phyloP scores from a whole-genome alignment of 108 stramenopile species.

The Nitzschia palea region DNA sequence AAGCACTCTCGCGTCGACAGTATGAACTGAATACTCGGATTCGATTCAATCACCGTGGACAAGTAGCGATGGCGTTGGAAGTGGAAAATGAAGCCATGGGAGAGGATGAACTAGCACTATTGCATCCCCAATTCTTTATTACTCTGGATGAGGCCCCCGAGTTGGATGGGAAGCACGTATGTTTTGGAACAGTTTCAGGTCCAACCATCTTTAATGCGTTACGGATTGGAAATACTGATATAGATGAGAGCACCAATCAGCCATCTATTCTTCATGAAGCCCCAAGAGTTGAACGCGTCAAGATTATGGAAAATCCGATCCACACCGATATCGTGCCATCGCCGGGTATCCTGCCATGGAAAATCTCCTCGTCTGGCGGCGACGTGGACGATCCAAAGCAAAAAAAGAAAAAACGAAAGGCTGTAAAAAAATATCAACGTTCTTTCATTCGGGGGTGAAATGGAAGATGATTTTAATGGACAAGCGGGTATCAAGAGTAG shows the following conservation, averaged over 20 bases:
- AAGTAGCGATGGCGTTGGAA: constrained; percentile 90
- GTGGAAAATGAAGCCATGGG: constrained; percentile 25
- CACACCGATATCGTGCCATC: constrained; percentile 76
- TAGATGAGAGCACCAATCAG: constrained; percentile 54
- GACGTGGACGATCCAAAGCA: constrained; percentile 14
- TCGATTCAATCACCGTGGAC: constrained; percentile 92
- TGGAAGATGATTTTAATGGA: constrained; percentile 53
- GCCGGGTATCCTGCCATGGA: constrained; percentile 56
- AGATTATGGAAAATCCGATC: constrained; percentile 87
- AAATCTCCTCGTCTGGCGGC: not conserved
- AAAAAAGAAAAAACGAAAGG: constrained; percentile 61
- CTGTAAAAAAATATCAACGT: constrained; percentile 82
- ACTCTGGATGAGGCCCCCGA: constrained; percentile 89
- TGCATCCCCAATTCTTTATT: constrained; percentile 95
- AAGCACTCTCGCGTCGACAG: constrained; percentile 58
- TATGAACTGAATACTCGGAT: constrained; percentile 88
- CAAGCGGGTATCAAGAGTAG: constrained; percentile 53
- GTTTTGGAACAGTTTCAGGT: constrained; percentile 88
- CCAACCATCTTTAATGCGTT: constrained; percentile 94
- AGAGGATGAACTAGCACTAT: constrained; percentile 34
- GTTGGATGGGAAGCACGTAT: constrained; percentile 90
- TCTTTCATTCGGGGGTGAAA: constrained; percentile 86
- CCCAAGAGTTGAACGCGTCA: constrained; percentile 66
- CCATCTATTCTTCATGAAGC: constrained; percentile 53
- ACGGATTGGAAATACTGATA: constrained; percentile 81